These are phyloP conservation scores for Amoebophrya sp. DNA, from an alignment of 169 alveolate genomes.

Conservation along the genomic window DNA sequence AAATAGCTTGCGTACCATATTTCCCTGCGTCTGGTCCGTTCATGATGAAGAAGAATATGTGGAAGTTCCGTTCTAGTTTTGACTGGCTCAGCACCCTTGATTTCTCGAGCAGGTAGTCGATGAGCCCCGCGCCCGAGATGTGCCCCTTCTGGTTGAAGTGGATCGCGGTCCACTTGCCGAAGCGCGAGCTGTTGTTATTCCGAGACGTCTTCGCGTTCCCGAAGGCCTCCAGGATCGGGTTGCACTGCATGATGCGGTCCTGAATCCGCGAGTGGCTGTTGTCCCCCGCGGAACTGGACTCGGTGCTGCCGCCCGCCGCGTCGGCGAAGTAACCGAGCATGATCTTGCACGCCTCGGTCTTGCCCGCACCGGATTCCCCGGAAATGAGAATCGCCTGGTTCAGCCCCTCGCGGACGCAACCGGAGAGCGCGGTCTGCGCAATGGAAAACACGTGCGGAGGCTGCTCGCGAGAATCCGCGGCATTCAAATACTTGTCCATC, in stretches of 20 bases:
- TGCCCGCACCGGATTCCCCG: constrained; percentile 83
- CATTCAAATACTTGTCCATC: too few relatives aligned
- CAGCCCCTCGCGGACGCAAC: too few relatives aligned
- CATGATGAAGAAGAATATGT: constrained; percentile 77
- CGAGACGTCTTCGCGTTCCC: constrained; percentile 68
- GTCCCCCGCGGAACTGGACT: too few relatives aligned
- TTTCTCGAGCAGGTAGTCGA: constrained; percentile 67
- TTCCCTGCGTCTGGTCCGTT: too few relatives aligned
- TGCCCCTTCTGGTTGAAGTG: constrained; percentile 13
- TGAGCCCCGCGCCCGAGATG: constrained; percentile 41
- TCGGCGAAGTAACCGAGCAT: constrained; percentile 33
- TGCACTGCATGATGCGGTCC: constrained; percentile 53
- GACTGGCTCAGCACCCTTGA: constrained; percentile 75
- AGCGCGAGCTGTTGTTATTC: constrained; percentile 57
- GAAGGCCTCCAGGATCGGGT: constrained; percentile 62
- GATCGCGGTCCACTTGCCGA: constrained; percentile 82
- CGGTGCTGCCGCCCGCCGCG: too few relatives aligned
- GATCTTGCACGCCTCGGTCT: constrained; percentile 68
- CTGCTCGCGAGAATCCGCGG: too few relatives aligned
- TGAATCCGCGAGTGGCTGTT: too few relatives aligned
- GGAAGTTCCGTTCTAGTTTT: constrained; percentile 78
- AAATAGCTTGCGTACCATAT: too few relatives aligned
- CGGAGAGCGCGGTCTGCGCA: too few relatives aligned
- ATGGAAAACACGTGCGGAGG: too few relatives aligned
- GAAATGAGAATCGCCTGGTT: constrained; percentile 64